These are phyloP conservation scores for Lipomyces spencermartinsiae DNA, from an alignment of 805 yeast species.

Conservation along the genomic window DNA sequence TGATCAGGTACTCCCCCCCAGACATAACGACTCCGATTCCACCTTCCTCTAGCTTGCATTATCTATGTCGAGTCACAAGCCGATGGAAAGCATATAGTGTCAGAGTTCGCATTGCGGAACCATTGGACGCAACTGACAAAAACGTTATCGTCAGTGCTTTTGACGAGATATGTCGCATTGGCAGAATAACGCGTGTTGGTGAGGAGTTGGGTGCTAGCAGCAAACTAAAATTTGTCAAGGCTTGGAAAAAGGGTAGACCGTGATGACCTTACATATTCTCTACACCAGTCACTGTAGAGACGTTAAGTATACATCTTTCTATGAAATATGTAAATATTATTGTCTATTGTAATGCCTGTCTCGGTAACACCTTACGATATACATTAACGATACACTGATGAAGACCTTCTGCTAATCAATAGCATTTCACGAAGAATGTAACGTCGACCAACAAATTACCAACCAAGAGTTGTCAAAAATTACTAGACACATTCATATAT, in stretches of 20 bases:
- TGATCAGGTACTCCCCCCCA: slow-evolving; percentile 46
- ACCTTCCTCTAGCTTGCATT: slow-evolving; percentile 35
- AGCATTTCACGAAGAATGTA: neutral
- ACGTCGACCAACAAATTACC: neutral
- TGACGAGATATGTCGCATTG: slow-evolving; percentile 47
- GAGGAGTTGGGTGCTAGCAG: slow-evolving; percentile 51
- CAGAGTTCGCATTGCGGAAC: slow-evolving; percentile 43
- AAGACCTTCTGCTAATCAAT: neutral
- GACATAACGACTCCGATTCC: slow-evolving; percentile 48
- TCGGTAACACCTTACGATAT: neutral
- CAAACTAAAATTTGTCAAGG: slow-evolving; percentile 54
- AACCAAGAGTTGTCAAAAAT: neutral
- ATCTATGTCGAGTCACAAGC: slow-evolving; percentile 40
- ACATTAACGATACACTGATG: neutral
- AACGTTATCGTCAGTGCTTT: slow-evolving; percentile 29
- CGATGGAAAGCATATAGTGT: slow-evolving; percentile 41
- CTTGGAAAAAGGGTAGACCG: slow-evolving; percentile 43
- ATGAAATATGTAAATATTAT: neutral
- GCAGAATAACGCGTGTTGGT: slow-evolving; percentile 58
- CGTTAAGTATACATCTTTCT: neutral
- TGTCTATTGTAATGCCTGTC: neutral
- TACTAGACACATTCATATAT: neutral
- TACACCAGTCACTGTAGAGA: neutral
- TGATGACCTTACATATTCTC: neutral
- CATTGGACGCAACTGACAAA: slow-evolving; percentile 32